Evolutionary conservation across 2,329 filamentous ascomycete genomes (phyloP).

Genomic region (Neonectria coccinea): DNA sequence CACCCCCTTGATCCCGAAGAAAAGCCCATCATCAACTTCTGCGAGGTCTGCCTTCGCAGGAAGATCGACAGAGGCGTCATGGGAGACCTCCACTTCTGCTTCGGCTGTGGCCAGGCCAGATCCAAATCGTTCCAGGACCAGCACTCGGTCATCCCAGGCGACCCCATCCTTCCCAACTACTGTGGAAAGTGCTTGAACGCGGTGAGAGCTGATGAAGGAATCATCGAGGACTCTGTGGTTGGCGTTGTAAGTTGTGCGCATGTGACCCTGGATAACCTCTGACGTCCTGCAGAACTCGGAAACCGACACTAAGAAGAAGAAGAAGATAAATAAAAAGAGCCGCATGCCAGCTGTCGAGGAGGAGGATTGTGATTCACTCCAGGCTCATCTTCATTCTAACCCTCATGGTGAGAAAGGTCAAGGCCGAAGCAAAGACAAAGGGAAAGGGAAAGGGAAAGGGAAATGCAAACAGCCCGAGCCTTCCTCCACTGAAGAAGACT

Average conservation of each 20-base stretch:
- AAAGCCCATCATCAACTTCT: constrained; percentile 50
- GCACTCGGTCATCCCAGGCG: constrained; percentile 40
- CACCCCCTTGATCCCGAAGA: constrained; percentile 45
- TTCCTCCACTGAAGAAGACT: neutral
- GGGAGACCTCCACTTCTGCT: constrained; percentile 56
- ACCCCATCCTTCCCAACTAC: constrained; percentile 49
- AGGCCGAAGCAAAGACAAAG: no score
- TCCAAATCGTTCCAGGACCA: constrained; percentile 53
- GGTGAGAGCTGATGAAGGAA: constrained; percentile 38
- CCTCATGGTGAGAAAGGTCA: neutral
- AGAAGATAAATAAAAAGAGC: neutral
- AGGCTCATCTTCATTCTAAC: constrained; percentile 10
- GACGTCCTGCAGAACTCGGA: constrained; percentile 2
- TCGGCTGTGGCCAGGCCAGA: constrained; percentile 54
- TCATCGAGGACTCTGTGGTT: constrained; percentile 45
- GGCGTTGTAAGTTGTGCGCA: constrained; percentile 39
- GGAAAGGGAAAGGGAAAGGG: no score
- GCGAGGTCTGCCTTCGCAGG: constrained; percentile 49
- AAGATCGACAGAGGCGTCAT: constrained; percentile 39
- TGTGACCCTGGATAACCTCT: neutral
- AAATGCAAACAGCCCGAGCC: neutral
- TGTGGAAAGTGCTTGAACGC: constrained; percentile 47
- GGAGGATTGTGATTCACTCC: constrained; percentile 15
- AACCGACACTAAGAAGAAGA: neutral
- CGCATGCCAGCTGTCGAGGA: neutral